Evolutionary conservation across 2,329 filamentous ascomycete species (phyloP), one percentile per base, ranked within the genome.

Genomic region (Phialophora verrucosa): DNA sequence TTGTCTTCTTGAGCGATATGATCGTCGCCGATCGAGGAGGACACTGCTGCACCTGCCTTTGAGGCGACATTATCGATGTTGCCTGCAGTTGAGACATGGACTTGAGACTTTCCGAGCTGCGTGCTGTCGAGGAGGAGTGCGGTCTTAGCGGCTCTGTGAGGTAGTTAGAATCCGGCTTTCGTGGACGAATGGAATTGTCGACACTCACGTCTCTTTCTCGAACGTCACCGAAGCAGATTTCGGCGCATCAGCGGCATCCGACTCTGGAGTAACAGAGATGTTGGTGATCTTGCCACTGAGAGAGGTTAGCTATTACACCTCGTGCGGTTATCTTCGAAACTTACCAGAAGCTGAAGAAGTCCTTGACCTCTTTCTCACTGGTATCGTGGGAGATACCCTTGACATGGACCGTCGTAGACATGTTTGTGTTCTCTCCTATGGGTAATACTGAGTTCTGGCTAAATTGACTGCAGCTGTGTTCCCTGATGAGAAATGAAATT

Each of bases 331-430:
- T 32, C 8, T 23, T 38, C 38, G 14, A 17, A 14, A 75, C 87
- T 78, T 85, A 94, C 92, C 87, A 89, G 80, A 98, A 98, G 84
- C 91, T 95, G 85, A 99, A 99, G 85, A 99, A 99, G 77, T 97
- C 70, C 62, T 70, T 71, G 74, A 99, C 89, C 81, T 98, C 93
- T 82, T 93, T 90, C 81, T 99, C 93, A 73, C 87, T 88, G 64
- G 94, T 97, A 78, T 89, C 82, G 69, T 84, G 78, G 73, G 91
- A 88, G 81, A 99, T 97, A 83, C 95, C 93, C 82, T 91, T 91
- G 75, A 98, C 93, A 82, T 93, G 83, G 71, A 97, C 92, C 59
- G 91, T 94, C 74, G 82, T 86, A 67, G 83, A 78, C 83, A 84
- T 74, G 1, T 50, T 71, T 62, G 27, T 25, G 49, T 25, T 27